Percentiles rank a stretch among this genome's conserved stretches.
These are phyloP conservation scores for Vitellaria paradoxa DNA, from an alignment of 179 eudicot genomes.

Conservation along the genomic window DNA sequence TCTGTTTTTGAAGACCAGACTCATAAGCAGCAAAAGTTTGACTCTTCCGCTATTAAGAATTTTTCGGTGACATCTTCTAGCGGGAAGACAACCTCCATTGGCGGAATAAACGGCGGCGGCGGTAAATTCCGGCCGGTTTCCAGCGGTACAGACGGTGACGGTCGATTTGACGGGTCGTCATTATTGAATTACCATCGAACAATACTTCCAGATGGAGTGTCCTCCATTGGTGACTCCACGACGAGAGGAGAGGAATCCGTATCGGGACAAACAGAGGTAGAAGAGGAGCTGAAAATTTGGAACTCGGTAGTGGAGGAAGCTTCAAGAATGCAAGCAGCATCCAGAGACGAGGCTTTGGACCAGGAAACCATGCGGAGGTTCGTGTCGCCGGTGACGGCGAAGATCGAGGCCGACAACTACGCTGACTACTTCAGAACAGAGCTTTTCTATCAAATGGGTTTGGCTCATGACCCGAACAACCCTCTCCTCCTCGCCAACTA, in stretches of 20 bases:
- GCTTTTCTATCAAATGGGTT: conserved; percentile 44
- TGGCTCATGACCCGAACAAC: conserved; percentile 67
- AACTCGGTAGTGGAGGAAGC: conserved; percentile 61
- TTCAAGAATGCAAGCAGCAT: conserved; percentile 40
- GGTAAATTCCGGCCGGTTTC: conserved; percentile 37
- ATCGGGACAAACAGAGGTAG: conserved; percentile 33
- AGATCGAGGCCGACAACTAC: conserved; percentile 38
- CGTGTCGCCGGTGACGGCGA: conserved; percentile 67
- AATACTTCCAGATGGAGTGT: conserved; percentile 33
- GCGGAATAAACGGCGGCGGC: conserved; percentile 69
- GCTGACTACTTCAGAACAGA: conserved; percentile 53
- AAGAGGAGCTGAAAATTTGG: conserved; percentile 50
- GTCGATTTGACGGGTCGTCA: conserved; percentile 26
- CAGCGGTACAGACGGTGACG: conserved; percentile 76
- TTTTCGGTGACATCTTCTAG: conserved; percentile 25
- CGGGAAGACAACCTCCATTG: conserved; percentile 50
- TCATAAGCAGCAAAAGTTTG: conserved; percentile 23
- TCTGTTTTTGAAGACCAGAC: conserved; percentile 11
- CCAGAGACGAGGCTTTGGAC: conserved; percentile 46
- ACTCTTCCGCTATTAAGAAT: conserved; percentile 33
- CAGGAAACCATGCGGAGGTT: conserved; percentile 46
- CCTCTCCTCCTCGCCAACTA: conserved; percentile 71
- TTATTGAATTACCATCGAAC: conserved; percentile 26
- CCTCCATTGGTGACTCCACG: conserved; percentile 6
- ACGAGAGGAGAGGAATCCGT: conserved; percentile 42